A percentile compares a stretch with the other conserved stretches of the same genome.
These are phyloP conservation scores for Suhomyces bokatorum DNA, from an alignment of 1,139 yeast genomes.

Conservation along the genomic window DNA sequence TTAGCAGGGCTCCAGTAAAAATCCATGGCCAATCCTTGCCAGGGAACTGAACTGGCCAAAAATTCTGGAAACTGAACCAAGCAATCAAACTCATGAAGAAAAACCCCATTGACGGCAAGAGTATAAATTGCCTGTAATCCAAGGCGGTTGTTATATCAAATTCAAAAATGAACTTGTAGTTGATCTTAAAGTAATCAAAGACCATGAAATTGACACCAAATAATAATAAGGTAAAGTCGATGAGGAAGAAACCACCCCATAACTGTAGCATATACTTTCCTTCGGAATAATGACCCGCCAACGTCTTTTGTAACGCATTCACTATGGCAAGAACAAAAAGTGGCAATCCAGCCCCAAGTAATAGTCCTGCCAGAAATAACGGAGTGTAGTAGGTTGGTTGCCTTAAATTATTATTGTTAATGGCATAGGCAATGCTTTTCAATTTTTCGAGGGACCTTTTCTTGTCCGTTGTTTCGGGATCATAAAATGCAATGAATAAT, in stretches of 20 bases:
- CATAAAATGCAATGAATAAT: slow-evolving; percentile 65
- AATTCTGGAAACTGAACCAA: slow-evolving; percentile 75
- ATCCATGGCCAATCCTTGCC: slow-evolving; percentile 84
- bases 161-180: slow-evolving; percentile 91
- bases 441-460: slow-evolving; percentile 75
- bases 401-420: slow-evolving; percentile 32
- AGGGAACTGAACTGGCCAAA: slow-evolving; percentile 60
- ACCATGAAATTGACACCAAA: slow-evolving; percentile 70
- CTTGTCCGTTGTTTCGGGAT: slow-evolving; percentile 60
- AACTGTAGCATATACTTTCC: slow-evolving; percentile 69
- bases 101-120: slow-evolving; percentile 61
- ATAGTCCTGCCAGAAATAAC: slow-evolving; percentile 61
- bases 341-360: slow-evolving; percentile 72
- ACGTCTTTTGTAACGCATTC: slow-evolving; percentile 46
- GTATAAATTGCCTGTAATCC: slow-evolving; percentile 62
- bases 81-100: slow-evolving; percentile 58
- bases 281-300: slow-evolving; percentile 44
- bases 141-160: slow-evolving; percentile 72
- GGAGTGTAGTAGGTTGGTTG: slow-evolving; percentile 38
- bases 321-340: slow-evolving; percentile 54
- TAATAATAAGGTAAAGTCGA: slow-evolving; percentile 57
- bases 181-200: slow-evolving; percentile 75
- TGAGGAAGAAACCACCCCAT: slow-evolving; percentile 87
- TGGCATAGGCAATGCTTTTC: slow-evolving; percentile 50
- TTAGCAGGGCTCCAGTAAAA: slow-evolving; percentile 56